Percentiles rank a stretch among this genome's conserved stretches.
Evolutionary conservation across 208 protist species (phyloP).

Genomic region (Trypanosoma mega): DNA sequence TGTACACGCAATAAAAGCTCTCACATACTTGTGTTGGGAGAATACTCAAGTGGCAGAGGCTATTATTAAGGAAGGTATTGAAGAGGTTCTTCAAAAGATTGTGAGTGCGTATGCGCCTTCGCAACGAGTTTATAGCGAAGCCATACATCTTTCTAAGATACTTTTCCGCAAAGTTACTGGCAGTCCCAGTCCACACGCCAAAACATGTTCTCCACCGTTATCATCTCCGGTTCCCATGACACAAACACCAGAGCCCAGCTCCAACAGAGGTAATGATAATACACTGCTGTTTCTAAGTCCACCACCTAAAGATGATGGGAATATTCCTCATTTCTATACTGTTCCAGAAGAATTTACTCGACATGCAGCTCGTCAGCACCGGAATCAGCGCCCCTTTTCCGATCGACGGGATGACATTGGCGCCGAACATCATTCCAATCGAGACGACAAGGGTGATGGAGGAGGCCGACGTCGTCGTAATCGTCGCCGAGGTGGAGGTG

Average conservation of each 20-base stretch:
- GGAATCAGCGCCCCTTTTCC: constrained; percentile 23
- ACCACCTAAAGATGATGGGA: constrained; percentile 31
- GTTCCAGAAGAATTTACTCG: constrained; percentile 17
- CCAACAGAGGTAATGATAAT: constrained; percentile 11
- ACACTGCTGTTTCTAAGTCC: constrained; percentile 52
- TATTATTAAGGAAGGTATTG: constrained; percentile 78
- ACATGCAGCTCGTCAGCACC: constrained; percentile 17
- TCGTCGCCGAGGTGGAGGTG: constrained; percentile 25
- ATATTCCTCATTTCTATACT: constrained; percentile 27
- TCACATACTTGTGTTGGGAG: constrained; percentile 93
- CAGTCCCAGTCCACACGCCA: constrained; percentile 55
- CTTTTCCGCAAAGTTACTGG: constrained; percentile 83
- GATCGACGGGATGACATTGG: constrained; percentile 16
- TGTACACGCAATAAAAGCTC: constrained; percentile 88
- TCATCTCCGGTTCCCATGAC: constrained; percentile 75
- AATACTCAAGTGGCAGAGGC: constrained; percentile 81
- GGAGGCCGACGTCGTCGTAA: constrained; percentile 17
- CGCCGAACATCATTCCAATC: background rate
- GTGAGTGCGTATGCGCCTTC: constrained; percentile 64
- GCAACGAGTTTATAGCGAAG: constrained; percentile 79
- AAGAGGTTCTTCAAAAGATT: constrained; percentile 76
- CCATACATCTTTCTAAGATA: constrained; percentile 89
- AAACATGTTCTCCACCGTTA: constrained; percentile 69
- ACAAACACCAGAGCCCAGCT: constrained; percentile 45
- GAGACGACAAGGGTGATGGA: constrained; percentile 20